Evolutionary conservation across 192 early-diverging fungal species (phyloP), one percentile per base, ranked within the genome.

Genomic region (Backusella luteola): DNA sequence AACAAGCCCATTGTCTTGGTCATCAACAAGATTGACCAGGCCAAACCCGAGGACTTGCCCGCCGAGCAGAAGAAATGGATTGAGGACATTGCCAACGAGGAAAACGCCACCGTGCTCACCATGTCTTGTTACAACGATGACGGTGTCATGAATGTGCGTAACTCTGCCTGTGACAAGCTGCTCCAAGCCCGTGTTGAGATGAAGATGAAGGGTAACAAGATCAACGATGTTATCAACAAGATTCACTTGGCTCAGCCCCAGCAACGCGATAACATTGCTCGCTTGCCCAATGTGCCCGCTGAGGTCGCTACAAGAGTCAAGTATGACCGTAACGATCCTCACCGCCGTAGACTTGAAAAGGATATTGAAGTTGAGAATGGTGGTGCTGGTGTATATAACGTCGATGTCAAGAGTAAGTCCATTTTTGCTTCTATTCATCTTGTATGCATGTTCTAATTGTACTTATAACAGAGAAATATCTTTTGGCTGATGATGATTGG

Each of bases 1-100:
- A 98, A 98, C 91, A 99, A 99, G 89, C 97, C 97, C 35, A 95
- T 92, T 56, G 77, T 98, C 53, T 87, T 99, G 19, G 94, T 99
- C 44, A 84, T 97, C 67, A 98, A 96, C 90, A 99, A 99, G 88
- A 98, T 95, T 79, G 98, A 99, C 81, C 85, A 90, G 23, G 76
- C 49, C 84, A 87, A 91, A 44, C 91, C 94, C 23, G 95, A 95
- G 73, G 89, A 95, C 49, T 81, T 98, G 52, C 84, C 85, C 34
- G 86, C 83, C 19, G 92, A 90, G 71, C 93, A 97, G 35, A 88
- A 91, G 71, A 81, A 75, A 49, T 83, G 96, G 75, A 84, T 99
- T 76, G 92, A 98, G 71, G 85, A 89, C 8, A 90, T 95, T 74
- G 77, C 85, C 3, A 85, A 85, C 19, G 88, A 91, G 21, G 90